These are phyloP conservation scores for Decorospora gaudefroyi DNA, from an alignment of 2,329 filamentous ascomycete species.

Conservation along the genomic window DNA sequence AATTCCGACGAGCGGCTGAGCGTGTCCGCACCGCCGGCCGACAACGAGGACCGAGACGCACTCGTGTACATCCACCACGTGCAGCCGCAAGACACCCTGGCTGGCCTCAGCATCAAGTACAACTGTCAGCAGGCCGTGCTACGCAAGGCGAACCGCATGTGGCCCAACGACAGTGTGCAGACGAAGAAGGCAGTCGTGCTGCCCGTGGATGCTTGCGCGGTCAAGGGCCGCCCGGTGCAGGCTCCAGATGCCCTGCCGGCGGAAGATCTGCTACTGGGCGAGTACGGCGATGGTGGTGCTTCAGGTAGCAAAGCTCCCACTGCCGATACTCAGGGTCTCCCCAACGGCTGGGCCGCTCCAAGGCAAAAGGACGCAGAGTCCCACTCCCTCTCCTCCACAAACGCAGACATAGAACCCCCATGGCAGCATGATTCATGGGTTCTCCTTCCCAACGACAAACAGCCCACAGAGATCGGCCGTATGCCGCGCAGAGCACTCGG, in stretches of 20 bases:
- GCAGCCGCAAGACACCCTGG: slow-evolving; percentile 80
- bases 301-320: slow-evolving; percentile 21
- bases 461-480: slow-evolving; percentile 82
- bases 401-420: slow-evolving; percentile 63
- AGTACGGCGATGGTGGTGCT: slow-evolving; percentile 31
- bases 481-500: slow-evolving; percentile 79
- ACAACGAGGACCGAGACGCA: slow-evolving; percentile 71
- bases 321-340: slow-evolving; percentile 29
- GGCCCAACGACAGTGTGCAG: slow-evolving; percentile 91
- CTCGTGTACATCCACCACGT: slow-evolving; percentile 91
- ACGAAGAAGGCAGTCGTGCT: slow-evolving; percentile 78
- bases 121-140: slow-evolving; percentile 83
- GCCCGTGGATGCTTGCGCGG: slow-evolving; percentile 85
- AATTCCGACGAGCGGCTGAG: slow-evolving; percentile 66
- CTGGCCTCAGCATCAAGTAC: slow-evolving; percentile 87
- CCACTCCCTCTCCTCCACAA: slow-evolving; percentile 41
- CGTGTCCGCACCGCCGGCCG: slow-evolving; percentile 55
- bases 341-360: slow-evolving; percentile 48
- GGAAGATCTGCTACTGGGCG: slow-evolving; percentile 46
- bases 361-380: slow-evolving; percentile 42
- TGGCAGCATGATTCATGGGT: slow-evolving; percentile 94
- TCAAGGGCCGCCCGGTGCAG: slow-evolving; percentile 69
- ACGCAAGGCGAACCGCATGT: slow-evolving; percentile 86
- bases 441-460: slow-evolving; percentile 69
- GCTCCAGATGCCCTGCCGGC: slow-evolving; percentile 44